Evolutionary conservation across 139 green algal species (phyloP), one percentile per base, ranked within the genome.

Genomic region (Trebouxia sp.): DNA sequence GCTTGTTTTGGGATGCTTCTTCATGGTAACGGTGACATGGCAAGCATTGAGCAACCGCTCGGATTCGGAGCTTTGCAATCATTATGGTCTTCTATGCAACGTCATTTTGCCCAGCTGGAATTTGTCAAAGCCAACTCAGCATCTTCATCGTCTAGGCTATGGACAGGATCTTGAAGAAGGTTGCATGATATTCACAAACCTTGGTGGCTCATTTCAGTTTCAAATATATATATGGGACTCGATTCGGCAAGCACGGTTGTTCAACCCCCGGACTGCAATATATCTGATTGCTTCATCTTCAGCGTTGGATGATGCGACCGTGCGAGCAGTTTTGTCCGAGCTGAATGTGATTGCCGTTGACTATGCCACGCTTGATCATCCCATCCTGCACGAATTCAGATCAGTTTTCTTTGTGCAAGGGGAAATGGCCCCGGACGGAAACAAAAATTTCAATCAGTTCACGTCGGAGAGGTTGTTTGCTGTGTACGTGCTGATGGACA

Each of bases 401-500:
- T n/a, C 32, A 37, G 35, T 9, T 7, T 65, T 65, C 35, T 65
- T 65, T 24, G 53, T 65, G 22, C 53, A 65, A 65, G 53, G 53
- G 3, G 22, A 26, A 37, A 65, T 65, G 53, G 11, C 20, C 35
- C 53, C 53, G 32, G 53, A 65, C 11, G 53, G 53, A 15, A 65
- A 65, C 24, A 9, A 14, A 4, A 17, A 65, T 15, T 65, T 65
- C 53, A 65, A 65, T 35, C 53, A 65, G 24, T 65, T 38, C 24
- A 65, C 53, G 5, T 65, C 53, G 10, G 53, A 65, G 53, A 26
- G 53, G 6, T n/a, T 65, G 11, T n/a, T 65, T 38, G 53, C 53
- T 35, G 53, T 65, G 15, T 65, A n/a, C 26, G 53, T n/a, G 32
- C 53, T 65, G 53, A 65, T 65, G 53, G 53, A 65, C 53, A 65